These are phyloP conservation scores for Kwoniella mangroviensis DNA, from an alignment of 768 basidiomycete genomes.

Conservation along the genomic window DNA sequence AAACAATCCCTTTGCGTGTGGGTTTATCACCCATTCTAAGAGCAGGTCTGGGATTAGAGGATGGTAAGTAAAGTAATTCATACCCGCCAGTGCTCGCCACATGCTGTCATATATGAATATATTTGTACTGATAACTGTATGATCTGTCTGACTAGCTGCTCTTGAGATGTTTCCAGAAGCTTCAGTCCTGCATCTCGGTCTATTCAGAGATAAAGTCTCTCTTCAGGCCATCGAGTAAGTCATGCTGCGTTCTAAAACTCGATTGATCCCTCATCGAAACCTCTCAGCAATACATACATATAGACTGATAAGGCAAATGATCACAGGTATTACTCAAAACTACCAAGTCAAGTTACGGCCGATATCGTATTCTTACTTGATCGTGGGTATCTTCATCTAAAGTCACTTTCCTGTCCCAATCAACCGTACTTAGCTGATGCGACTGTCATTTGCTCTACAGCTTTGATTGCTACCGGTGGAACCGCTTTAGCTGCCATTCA, in stretches of 20 bases:
- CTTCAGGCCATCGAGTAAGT: constrained; percentile 79
- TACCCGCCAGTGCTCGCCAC: too few relatives aligned
- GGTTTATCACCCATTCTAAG: constrained; percentile 90
- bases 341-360: constrained; percentile 74
- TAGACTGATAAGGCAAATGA: constrained; percentile 1
- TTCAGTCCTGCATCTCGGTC: constrained; percentile 85
- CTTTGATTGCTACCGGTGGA: constrained; percentile 90
- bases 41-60: constrained; percentile 91
- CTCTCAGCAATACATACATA: not conserved
- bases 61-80: constrained; percentile 54
- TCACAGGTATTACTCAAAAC: constrained; percentile 84
- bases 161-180: constrained; percentile 84
- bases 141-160: constrained; percentile 61
- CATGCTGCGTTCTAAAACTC: too few relatives aligned
- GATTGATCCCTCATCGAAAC: too few relatives aligned
- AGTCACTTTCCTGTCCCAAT: not conserved
- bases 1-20: constrained; percentile 72
- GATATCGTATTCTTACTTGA: constrained; percentile 88
- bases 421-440: not conserved
- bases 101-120: too few relatives aligned
- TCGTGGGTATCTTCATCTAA: constrained; percentile 53
- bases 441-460: constrained; percentile 6
- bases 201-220: constrained; percentile 72
- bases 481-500: constrained; percentile 84
- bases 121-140: too few relatives aligned